Conservation (phyloP, 2,329 filamentous ascomycete species). For the Beauveria caledonica region DNA sequence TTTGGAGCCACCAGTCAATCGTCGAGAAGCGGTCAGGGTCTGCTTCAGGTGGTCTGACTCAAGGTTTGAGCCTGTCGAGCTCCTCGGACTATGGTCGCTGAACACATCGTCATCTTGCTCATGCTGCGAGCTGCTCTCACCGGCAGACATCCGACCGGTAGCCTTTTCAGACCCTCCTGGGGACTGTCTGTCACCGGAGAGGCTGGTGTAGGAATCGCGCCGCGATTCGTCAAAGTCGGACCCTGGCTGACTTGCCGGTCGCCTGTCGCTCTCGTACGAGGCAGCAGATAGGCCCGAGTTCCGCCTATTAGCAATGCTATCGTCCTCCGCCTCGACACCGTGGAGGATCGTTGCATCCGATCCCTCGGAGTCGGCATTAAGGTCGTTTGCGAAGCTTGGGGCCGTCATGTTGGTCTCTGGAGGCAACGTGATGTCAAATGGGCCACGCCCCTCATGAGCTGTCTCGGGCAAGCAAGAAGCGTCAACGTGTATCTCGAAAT, state of each 20-base stretch:
- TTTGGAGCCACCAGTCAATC: constrained; percentile 24
- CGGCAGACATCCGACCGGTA: neutral
- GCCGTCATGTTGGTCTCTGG: neutral
- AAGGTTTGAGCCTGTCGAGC: constrained; percentile 45
- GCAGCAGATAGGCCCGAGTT: neutral
- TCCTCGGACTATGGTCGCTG: constrained; percentile 48
- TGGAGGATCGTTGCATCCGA: constrained; percentile 1
- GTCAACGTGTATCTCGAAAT: constrained; percentile 43
- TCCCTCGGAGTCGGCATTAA: constrained; percentile 15
- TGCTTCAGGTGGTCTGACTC: constrained; percentile 24
- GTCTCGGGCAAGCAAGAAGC: constrained; percentile 33
- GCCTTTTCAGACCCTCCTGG: neutral
- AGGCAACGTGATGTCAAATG: constrained; percentile 12
- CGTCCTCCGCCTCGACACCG: neutral
- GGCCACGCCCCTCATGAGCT: constrained; percentile 28
- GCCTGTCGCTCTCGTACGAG: constrained; percentile 8
- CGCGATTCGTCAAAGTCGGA: neutral
- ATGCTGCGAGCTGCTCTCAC: constrained; percentile 38
- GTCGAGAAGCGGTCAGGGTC: constrained; percentile 14
- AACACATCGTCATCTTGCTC: constrained; percentile 50
- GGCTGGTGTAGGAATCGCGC: constrained; percentile 5
- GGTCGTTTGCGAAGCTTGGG: neutral
- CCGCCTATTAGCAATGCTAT: neutral
- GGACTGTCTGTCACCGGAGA: constrained; percentile 1
- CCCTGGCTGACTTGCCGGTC: neutral